Percentiles rank a stretch among this genome's conserved stretches.
These are phyloP conservation scores for Gynochthodes officinalis DNA, from an alignment of 257 asterid genomes.

Conservation along the genomic window DNA sequence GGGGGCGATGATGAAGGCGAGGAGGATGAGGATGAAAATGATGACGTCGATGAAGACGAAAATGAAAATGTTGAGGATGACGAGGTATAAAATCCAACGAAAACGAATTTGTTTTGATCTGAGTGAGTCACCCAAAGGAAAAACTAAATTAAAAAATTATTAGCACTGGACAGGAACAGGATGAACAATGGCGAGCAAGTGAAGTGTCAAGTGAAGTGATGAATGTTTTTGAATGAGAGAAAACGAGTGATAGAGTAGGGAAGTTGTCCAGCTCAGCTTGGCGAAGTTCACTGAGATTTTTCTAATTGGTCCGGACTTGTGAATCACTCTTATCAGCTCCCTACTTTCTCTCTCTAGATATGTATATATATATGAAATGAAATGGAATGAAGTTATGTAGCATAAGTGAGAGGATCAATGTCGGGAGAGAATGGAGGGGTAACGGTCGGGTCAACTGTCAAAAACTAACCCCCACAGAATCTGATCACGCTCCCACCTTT, in stretches of 20 bases:
- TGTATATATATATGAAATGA: conserved; percentile 17
- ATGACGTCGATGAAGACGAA: conserved; percentile 38
- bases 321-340: conserved; percentile 17
- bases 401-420: conserved; percentile 26
- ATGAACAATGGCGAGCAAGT: not conserved
- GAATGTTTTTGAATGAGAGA: conserved; percentile 6
- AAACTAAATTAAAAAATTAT: not conserved
- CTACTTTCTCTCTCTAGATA: conserved; percentile 30
- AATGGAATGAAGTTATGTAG: conserved; percentile 13
- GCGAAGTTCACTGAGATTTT: conserved; percentile 26
- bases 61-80: conserved; percentile 29
- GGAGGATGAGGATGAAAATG: conserved; percentile 34
- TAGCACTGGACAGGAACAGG: not conserved
- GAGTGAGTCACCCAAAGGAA: not conserved
- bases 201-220: not conserved
- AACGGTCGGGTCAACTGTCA: conserved; percentile 90
- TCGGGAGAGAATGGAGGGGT: conserved; percentile 19
- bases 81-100: conserved; percentile 27
- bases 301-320: conserved; percentile 33
- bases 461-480: conserved; percentile 78
- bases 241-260: not conserved
- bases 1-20: conserved; percentile 33
- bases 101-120: conserved; percentile 13
- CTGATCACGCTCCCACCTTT: conserved; percentile 59
- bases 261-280: conserved; percentile 37